Percentiles rank a stretch among this genome's conserved stretches.
These are phyloP conservation scores for Tolypocladium tundrense DNA, from an alignment of 2,329 filamentous ascomycete genomes.

Conservation along the genomic window DNA sequence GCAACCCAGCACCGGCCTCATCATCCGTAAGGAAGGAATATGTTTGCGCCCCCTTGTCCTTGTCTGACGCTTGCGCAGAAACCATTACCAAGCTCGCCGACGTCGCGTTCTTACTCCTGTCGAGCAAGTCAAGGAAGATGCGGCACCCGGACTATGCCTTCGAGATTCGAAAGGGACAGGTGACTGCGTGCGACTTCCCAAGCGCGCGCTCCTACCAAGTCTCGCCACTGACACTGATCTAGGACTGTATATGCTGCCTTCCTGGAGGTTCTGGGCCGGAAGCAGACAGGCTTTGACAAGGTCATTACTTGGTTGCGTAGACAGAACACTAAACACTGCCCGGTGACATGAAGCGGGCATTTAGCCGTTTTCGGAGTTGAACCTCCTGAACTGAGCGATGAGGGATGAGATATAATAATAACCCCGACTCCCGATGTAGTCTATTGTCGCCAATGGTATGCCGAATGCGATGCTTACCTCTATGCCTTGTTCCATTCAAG, in stretches of 20 bases:
- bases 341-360: background rate
- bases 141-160: conserved; percentile 45
- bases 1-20: conserved; percentile 47
- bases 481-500: background rate
- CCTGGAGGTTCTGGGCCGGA: conserved; percentile 51
- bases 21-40: conserved; percentile 44
- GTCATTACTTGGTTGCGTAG: conserved; percentile 59
- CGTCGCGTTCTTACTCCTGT: conserved; percentile 54
- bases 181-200: conserved; percentile 42
- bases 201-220: background rate
- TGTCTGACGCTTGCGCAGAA: conserved; percentile 24
- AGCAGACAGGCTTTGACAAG: conserved; percentile 57
- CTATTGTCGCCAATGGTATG: background rate
- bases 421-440: no score
- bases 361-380: background rate
- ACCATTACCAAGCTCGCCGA: conserved; percentile 57
- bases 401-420: background rate
- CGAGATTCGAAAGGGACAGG: conserved; percentile 48
- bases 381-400: background rate
- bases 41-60: background rate
- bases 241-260: conserved; percentile 67
- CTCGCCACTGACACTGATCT: background rate
- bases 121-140: conserved; percentile 36
- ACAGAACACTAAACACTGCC: conserved; percentile 25
- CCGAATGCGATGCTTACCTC: background rate